Evolutionary conservation across 495 filamentous ascomycete genomes (phyloP).

Genomic region (Talaromyces nanjingensis): DNA sequence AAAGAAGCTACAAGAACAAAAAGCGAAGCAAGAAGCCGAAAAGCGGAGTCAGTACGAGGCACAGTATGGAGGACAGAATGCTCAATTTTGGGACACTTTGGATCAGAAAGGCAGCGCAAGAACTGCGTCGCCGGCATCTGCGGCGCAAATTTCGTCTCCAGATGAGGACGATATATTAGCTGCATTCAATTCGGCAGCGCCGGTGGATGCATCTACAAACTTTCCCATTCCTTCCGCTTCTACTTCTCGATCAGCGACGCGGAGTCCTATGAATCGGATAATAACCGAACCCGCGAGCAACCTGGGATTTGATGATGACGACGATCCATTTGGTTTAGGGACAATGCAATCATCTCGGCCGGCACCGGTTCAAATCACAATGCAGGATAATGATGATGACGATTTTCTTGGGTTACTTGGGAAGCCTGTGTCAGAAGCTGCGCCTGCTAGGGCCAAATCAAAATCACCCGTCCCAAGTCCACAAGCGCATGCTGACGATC

Average conservation of each 20-base stretch:
- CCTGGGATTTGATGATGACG: constrained; percentile 34
- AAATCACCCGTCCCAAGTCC: constrained; percentile 25
- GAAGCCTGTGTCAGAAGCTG: constrained; percentile 78
- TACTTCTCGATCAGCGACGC: constrained; percentile 15
- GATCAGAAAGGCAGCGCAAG: constrained; percentile 44
- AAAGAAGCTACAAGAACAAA: constrained; percentile 71
- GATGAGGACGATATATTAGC: constrained; percentile 56
- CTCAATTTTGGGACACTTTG: constrained; percentile 65
- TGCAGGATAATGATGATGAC: constrained; percentile 50
- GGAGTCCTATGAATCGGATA: neutral
- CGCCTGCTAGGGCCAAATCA: constrained; percentile 36
- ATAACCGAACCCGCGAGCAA: neutral
- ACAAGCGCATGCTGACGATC: constrained; percentile 40
- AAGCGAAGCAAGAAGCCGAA: constrained; percentile 66
- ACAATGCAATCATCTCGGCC: constrained; percentile 44
- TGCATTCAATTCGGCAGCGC: constrained; percentile 54
- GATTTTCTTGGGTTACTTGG: constrained; percentile 84
- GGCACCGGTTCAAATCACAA: constrained; percentile 22
- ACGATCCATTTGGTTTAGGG: constrained; percentile 86
- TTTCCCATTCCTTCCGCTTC: constrained; percentile 40
- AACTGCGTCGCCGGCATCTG: constrained; percentile 14
- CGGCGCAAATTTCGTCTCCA: constrained; percentile 22
- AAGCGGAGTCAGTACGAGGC: constrained; percentile 58
- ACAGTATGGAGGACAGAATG: constrained; percentile 60
- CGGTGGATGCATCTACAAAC: constrained; percentile 55